Evolutionary conservation across 169 alveolate genomes (phyloP), one percentile per base, ranked within the genome.

Genomic region (Plasmodium sp.): DNA sequence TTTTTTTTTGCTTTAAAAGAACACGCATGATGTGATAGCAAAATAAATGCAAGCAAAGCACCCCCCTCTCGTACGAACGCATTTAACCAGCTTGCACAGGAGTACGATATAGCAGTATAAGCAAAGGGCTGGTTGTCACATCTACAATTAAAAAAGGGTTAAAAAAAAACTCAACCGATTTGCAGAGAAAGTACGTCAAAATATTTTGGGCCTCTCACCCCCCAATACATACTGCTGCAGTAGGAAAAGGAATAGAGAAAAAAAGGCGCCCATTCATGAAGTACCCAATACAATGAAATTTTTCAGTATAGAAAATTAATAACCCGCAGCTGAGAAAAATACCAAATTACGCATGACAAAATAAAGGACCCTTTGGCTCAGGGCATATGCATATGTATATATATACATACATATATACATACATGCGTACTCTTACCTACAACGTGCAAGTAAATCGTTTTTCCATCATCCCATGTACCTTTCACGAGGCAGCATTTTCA

Each of bases 131-230:
- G 34, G 31, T 16, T 43, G 34, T 79, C 18, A 79, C 67, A 79
- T 79, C 84, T 79, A 79, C 54, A 79, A 36, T 79, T 79, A 79
- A 79, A 79, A 48, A 79, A 79, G 33, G 67, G 36, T 16, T 41
- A 7, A 77, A 77, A 34, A 16, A 62, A 27, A 79, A 1, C 27
- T 22, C 36, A 43, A 41, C 73, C 36, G 39, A 62, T 62, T 62
- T 62, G 16, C 36, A 48, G 6, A 22, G 83, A 75, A 75, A 34
- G 77, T 62, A 62, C 77, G 77, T 9, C 12, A 62, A 62, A 62
- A 62, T 27, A 62, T 62, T 22, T 62, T n/a, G 77, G 36, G 16
- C 77, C 77, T n/a, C 36, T 16, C 77, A 62, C 77, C 77, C 36
- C 36, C 3, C 36, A 62, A 62, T 62, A 62, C 34, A 62, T 62